Conservation (phyloP, 306 rosid species). For the Carpinus fangiana region DNA sequence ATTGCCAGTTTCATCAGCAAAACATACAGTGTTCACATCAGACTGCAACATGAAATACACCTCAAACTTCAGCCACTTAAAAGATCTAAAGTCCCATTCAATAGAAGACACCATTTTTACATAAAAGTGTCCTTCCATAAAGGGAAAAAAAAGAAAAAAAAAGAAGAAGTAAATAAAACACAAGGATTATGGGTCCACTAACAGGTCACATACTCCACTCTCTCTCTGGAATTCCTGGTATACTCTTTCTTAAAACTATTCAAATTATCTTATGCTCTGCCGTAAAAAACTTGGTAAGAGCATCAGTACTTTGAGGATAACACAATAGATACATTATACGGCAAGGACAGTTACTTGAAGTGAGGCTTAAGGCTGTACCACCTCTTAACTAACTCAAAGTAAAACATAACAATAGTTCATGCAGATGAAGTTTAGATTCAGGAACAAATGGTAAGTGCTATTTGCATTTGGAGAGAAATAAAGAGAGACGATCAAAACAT, state of each 20-base stretch:
- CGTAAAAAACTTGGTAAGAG: background rate
- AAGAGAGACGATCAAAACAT: background rate
- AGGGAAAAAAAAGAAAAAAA: background rate
- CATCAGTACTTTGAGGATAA: background rate
- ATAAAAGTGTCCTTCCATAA: background rate
- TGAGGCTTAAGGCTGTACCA: conserved; percentile 1
- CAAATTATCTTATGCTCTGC: background rate
- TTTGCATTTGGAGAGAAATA: background rate
- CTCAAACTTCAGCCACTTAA: conserved; percentile 22
- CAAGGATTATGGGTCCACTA: background rate
- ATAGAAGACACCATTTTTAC: background rate
- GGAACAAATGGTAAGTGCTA: background rate
- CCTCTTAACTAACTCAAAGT: background rate
- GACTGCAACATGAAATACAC: conserved; percentile 53
- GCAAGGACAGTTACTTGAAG: background rate
- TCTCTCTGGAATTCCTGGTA: background rate
- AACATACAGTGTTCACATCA: conserved; percentile 95
- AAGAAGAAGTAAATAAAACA: background rate
- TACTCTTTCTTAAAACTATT: background rate
- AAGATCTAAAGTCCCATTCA: background rate
- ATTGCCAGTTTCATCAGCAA: conserved; percentile 89
- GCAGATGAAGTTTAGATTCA: background rate
- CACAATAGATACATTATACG: background rate
- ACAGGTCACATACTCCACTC: background rate
- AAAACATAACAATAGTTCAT: background rate